A percentile compares a stretch with the other conserved stretches of the same genome.
phyloP scores from a whole-genome alignment of 2,329 filamentous ascomycete genomes.

The Herpotrichia juniperi region DNA sequence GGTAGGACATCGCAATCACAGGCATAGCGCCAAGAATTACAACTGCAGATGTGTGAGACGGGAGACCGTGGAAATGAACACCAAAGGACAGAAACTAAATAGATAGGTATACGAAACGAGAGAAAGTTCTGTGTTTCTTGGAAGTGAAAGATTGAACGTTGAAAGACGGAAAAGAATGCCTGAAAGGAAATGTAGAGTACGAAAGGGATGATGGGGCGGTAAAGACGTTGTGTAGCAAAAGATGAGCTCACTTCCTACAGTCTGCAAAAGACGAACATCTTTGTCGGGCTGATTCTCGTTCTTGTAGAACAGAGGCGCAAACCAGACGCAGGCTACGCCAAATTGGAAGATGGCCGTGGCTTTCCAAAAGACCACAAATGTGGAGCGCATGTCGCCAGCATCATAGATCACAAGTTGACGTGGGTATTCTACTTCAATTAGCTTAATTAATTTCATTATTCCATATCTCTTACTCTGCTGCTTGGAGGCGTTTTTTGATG shows the following conservation, averaged over 20 bases:
- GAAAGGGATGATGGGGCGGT: not conserved
- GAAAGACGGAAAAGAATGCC: not conserved
- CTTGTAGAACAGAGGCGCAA: constrained; percentile 39
- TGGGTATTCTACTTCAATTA: constrained; percentile 25
- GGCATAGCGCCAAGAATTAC: constrained; percentile 37
- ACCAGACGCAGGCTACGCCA: constrained; percentile 34
- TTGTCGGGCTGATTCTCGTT: constrained; percentile 42
- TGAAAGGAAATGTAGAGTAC: not conserved
- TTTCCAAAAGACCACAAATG: constrained; percentile 46
- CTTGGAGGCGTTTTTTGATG: constrained; percentile 22
- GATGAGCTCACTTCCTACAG: constrained; percentile 33
- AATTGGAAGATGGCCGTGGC: constrained; percentile 43
- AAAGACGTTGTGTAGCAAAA: not conserved
- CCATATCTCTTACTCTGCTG: constrained; percentile 25
- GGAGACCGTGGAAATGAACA: not conserved
- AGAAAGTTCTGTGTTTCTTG: not conserved
- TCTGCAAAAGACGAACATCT: constrained; percentile 31
- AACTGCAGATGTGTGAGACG: constrained; percentile 23
- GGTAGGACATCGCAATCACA: constrained; percentile 37
- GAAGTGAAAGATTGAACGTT: no score
- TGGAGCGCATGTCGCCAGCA: constrained; percentile 43
- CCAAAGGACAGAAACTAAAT: not conserved
- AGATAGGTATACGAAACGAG: not conserved
- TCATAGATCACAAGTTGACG: constrained; percentile 42
- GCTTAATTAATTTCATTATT: not conserved